These are phyloP conservation scores for Fragilaria crotonensis DNA, from an alignment of 108 stramenopile genomes.

Conservation along the genomic window DNA sequence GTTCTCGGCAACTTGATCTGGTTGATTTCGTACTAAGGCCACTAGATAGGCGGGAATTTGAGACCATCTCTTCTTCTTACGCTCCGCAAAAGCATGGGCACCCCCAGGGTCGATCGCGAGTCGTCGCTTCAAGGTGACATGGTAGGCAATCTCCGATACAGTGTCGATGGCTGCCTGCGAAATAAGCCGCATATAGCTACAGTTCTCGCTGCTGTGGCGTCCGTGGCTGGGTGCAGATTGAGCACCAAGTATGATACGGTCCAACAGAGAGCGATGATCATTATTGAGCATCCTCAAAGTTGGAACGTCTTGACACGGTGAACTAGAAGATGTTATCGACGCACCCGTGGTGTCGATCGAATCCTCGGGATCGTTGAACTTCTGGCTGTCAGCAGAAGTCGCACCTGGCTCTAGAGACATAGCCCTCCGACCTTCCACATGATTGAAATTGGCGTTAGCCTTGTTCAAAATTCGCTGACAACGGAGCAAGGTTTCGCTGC, in stretches of 20 bases:
- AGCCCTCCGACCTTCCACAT: no score
- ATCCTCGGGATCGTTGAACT: no score
- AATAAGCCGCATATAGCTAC: constrained; percentile 51
- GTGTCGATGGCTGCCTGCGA: constrained; percentile 15
- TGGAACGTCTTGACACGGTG: no score
- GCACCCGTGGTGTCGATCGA: no score
- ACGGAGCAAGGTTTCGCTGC: no score
- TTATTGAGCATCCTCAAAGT: background rate
- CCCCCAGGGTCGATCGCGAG: constrained; percentile 11
- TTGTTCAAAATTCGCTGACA: no score
- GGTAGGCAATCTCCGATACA: constrained; percentile 55
- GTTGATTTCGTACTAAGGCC: constrained; percentile 40
- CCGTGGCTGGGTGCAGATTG: constrained; percentile 59
- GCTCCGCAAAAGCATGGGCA: constrained; percentile 31
- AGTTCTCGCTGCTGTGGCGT: constrained; percentile 57
- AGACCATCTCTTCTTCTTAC: constrained; percentile 60
- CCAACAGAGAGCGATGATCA: constrained; percentile 42
- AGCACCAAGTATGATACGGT: constrained; percentile 54
- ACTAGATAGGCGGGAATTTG: constrained; percentile 66
- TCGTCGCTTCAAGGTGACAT: constrained; percentile 36
- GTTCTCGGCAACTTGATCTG: constrained; percentile 20
- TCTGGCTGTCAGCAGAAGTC: no score
- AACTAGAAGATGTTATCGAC: no score
- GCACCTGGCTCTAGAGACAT: no score
- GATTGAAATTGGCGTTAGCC: no score